Percentiles rank a stretch among this genome's conserved stretches.
Conservation (phyloP, 768 basidiomycete genomes). For the Russula brevipes region DNA sequence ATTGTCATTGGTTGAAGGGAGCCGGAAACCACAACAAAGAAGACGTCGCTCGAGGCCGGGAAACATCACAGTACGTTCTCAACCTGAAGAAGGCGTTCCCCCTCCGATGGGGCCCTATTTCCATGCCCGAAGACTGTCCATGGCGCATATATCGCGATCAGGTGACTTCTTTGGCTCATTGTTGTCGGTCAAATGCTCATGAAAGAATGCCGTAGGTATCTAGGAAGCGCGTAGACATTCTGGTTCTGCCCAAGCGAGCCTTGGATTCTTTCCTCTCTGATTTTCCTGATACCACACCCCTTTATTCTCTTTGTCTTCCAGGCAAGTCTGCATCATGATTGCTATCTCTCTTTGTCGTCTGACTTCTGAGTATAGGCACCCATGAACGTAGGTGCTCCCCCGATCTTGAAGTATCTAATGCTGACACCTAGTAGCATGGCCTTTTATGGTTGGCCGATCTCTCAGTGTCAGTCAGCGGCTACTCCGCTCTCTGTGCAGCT, state of each 20-base stretch:
- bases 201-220: slow-evolving; percentile 38
- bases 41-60: slow-evolving; percentile 20
- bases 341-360: slow-evolving; percentile 12
- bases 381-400: slow-evolving; percentile 54
- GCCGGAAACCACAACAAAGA: slow-evolving; percentile 17
- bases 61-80: slow-evolving; percentile 10
- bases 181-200: not conserved
- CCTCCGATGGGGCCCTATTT: slow-evolving; percentile 32
- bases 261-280: slow-evolving; percentile 52
- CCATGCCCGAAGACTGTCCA: slow-evolving; percentile 41
- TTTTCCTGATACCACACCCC: slow-evolving; percentile 59
- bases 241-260: slow-evolving; percentile 57
- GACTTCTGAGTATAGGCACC: slow-evolving; percentile 40
- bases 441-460: slow-evolving; percentile 79
- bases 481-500: slow-evolving; percentile 68
- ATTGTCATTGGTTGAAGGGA: not conserved
- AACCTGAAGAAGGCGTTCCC: not conserved
- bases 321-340: slow-evolving; percentile 41
- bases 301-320: slow-evolving; percentile 75
- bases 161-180: slow-evolving; percentile 35
- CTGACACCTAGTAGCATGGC: slow-evolving; percentile 52
- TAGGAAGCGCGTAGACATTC: slow-evolving; percentile 41
- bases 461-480: slow-evolving; percentile 71
- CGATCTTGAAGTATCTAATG: not conserved
- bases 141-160: slow-evolving; percentile 55